Evolutionary conservation across 805 yeast species (phyloP).

Genomic region (Cyberlindnera japonica): DNA sequence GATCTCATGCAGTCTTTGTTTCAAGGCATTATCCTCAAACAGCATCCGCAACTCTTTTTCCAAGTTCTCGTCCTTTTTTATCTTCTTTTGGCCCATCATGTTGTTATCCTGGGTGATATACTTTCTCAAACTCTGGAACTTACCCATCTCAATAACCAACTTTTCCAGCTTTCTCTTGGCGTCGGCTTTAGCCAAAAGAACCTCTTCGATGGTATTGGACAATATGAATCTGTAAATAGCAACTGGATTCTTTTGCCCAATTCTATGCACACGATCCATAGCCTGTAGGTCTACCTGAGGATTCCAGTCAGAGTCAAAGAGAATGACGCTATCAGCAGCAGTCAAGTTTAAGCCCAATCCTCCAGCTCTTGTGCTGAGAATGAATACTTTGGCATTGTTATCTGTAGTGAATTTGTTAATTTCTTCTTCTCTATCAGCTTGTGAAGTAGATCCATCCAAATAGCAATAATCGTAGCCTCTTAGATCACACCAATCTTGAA

Average conservation of each 20-base stretch:
- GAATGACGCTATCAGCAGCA: conserved; percentile 83
- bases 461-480: conserved; percentile 48
- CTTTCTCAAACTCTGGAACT: conserved; percentile 42
- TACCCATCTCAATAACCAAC: conserved; percentile 66
- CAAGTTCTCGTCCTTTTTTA: conserved; percentile 26
- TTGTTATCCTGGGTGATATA: conserved; percentile 32
- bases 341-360: conserved; percentile 88
- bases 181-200: conserved; percentile 72
- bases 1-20: conserved; percentile 30
- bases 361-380: conserved; percentile 90
- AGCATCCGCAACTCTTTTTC: conserved; percentile 39
- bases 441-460: conserved; percentile 73
- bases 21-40: conserved; percentile 38
- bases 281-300: conserved; percentile 97
- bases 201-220: conserved; percentile 78
- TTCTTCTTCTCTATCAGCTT: conserved; percentile 59
- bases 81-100: conserved; percentile 20
- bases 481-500: conserved; percentile 68
- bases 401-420: conserved; percentile 46
- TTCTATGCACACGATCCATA: conserved; percentile 91
- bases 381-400: conserved; percentile 46
- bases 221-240: conserved; percentile 75
- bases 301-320: conserved; percentile 95
- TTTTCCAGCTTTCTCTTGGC: conserved; percentile 76
- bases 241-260: conserved; percentile 86